These are phyloP conservation scores for Mycena filopes DNA, from an alignment of 768 basidiomycete genomes.

Conservation along the genomic window DNA sequence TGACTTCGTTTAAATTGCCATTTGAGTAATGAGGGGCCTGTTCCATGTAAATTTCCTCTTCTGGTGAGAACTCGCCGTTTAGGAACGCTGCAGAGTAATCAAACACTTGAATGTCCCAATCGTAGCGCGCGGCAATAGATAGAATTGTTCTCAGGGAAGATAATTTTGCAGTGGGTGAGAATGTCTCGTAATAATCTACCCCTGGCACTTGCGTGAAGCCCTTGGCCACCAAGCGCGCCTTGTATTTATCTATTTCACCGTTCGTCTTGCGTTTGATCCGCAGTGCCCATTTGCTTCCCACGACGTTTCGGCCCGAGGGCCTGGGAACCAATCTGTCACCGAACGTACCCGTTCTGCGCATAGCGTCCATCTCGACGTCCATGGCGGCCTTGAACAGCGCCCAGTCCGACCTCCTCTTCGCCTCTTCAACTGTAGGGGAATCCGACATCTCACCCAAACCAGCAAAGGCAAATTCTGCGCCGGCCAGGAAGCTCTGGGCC, in stretches of 20 bases:
- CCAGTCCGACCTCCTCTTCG: constrained; percentile 19
- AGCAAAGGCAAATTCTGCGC: constrained; percentile 19
- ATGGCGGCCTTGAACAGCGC: constrained; percentile 11
- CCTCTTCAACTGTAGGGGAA: constrained; percentile 20
- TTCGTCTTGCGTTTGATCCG: constrained; percentile 46
- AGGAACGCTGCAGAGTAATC: constrained; percentile 31
- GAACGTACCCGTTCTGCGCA: constrained; percentile 11
- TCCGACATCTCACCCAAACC: constrained; percentile 14
- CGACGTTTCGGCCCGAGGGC: constrained; percentile 32
- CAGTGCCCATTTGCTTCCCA: constrained; percentile 40
- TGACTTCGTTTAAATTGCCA: constrained; percentile 15
- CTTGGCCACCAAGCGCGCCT: constrained; percentile 34
- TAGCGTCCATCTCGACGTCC: constrained; percentile 22
- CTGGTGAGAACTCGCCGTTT: constrained; percentile 23
- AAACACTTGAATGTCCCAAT: constrained; percentile 33
- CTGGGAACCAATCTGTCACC: constrained; percentile 32
- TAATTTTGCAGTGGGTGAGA: constrained; percentile 19
- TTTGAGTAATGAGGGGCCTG: constrained; percentile 34
- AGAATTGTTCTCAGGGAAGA: constrained; percentile 20
- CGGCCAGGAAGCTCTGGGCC: neutral
- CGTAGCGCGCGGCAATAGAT: constrained; percentile 11
- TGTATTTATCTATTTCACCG: constrained; percentile 44
- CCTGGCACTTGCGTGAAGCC: constrained; percentile 31
- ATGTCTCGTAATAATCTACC: constrained; percentile 40
- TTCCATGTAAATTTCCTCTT: constrained; percentile 38